Evolutionary conservation across 2,329 filamentous ascomycete genomes (phyloP).

Genomic region (Aspergillus fijiensis): DNA sequence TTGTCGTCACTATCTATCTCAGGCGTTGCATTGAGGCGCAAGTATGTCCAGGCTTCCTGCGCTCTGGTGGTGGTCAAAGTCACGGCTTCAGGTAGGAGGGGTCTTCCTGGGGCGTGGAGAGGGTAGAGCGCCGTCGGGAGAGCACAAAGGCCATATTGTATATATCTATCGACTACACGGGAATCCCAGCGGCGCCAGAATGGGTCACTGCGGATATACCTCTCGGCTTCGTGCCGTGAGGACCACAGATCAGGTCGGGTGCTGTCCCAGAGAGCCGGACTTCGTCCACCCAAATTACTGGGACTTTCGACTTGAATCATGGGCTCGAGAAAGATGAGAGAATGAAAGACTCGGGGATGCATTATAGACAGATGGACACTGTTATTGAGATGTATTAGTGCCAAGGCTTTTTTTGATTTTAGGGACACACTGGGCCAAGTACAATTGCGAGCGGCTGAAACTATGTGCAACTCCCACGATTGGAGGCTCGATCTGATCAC

Average conservation of each 20-base stretch:
- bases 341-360: slow-evolving; percentile 72
- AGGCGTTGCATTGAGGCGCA: too few species aligned
- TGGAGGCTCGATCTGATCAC: slow-evolving; percentile 43
- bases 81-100: too few species aligned
- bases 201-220: slow-evolving; percentile 59
- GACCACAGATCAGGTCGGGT: too few species aligned
- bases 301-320: slow-evolving; percentile 1
- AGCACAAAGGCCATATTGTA: slow-evolving; percentile 64
- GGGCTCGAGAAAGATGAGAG: slow-evolving; percentile 72
- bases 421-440: too few species aligned
- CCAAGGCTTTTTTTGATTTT: background rate
- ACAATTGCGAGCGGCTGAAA: slow-evolving; percentile 69
- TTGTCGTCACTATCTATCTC: too few species aligned
- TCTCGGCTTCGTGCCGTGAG: slow-evolving; percentile 53
- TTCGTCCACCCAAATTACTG: background rate
- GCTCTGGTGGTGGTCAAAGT: too few species aligned
- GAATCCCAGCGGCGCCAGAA: slow-evolving; percentile 76
- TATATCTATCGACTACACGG: slow-evolving; percentile 68
- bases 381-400: background rate
- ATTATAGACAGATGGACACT: slow-evolving; percentile 63
- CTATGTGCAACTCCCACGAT: slow-evolving; percentile 78
- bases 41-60: too few species aligned
- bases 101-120: too few species aligned
- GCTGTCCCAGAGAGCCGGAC: background rate
- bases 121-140: slow-evolving; percentile 51